Percentiles rank a stretch among this genome's conserved stretches.
Conservation (phyloP, 78 protist species). For the Dictyostelium purpureum region DNA sequence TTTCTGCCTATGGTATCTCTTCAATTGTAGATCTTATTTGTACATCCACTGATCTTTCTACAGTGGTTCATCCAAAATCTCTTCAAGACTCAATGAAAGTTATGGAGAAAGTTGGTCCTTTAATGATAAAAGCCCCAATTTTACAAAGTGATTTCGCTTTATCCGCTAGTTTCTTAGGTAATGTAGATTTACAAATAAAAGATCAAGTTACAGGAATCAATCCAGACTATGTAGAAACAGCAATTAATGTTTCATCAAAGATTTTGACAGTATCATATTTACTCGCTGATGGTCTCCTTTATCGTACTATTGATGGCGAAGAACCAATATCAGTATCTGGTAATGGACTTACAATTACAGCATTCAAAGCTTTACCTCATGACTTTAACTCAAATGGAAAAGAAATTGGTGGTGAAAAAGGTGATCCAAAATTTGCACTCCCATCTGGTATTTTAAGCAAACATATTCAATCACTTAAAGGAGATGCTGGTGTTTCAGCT, state of each 20-base stretch:
- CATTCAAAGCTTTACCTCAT: not conserved
- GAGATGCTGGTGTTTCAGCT: not conserved
- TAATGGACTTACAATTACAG: conserved; percentile 52
- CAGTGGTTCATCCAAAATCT: not conserved
- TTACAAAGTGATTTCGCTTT: conserved; percentile 16
- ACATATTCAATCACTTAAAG: not conserved
- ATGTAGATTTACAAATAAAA: conserved; percentile 8
- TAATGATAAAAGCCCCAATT: not conserved
- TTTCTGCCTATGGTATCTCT: not conserved
- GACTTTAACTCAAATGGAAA: not conserved
- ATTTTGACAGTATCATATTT: not conserved
- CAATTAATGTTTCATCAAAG: not conserved
- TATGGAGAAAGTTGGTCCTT: not conserved
- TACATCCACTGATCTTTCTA: conserved; percentile 4
- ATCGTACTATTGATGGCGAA: conserved; percentile 13
- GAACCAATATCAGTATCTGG: not conserved
- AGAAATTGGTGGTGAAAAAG: not conserved
- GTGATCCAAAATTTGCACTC: conserved; percentile 6
- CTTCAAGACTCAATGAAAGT: not conserved
- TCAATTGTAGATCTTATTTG: conserved; percentile 29
- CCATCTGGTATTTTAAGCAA: not conserved
- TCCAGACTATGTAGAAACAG: not conserved
- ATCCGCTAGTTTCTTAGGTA: not conserved
- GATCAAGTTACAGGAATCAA: not conserved
- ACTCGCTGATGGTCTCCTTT: conserved; percentile 28